Conservation (phyloP, 2,329 filamentous ascomycete genomes). For the Pezicula rhizophila region DNA sequence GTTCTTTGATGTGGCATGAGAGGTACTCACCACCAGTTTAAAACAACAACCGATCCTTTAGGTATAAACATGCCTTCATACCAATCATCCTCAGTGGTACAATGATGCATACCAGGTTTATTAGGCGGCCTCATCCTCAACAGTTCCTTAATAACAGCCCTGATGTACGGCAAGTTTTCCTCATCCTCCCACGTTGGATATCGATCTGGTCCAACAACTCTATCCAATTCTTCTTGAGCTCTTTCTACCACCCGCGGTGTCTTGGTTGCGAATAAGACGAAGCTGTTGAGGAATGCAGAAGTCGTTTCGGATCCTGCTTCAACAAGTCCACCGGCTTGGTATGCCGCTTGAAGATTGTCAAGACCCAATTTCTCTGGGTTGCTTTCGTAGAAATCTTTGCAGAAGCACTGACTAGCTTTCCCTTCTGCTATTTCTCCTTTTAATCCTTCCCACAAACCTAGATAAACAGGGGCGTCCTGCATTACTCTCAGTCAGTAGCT, state of each 20-base stretch:
- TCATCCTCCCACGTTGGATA: constrained; percentile 31
- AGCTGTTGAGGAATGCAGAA: constrained; percentile 22
- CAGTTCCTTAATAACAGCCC: constrained; percentile 35
- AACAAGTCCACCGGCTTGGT: constrained; percentile 39
- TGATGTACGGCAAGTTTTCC: constrained; percentile 33
- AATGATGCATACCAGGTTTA: constrained; percentile 23
- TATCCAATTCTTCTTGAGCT: constrained; percentile 34
- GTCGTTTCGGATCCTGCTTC: constrained; percentile 31
- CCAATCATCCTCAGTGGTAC: constrained; percentile 25
- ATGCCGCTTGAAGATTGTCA: constrained; percentile 36
- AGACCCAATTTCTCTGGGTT: constrained; percentile 35
- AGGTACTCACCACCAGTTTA: constrained; percentile 28
- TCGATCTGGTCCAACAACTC: constrained; percentile 30
- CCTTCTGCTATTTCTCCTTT: constrained; percentile 27
- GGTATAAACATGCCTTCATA: constrained; percentile 33
- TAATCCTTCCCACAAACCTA: constrained; percentile 34
- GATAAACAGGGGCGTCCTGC: constrained; percentile 16
- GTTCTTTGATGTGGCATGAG: neutral
- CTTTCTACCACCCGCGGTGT: constrained; percentile 31
- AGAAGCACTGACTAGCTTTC: constrained; percentile 34
- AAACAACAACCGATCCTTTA: constrained; percentile 30
- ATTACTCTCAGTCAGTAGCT: no score
- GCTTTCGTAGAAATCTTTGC: constrained; percentile 33
- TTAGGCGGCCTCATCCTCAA: constrained; percentile 35
- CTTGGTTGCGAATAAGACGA: constrained; percentile 30